These are phyloP conservation scores for Trametes pubescens DNA, from an alignment of 1,284 basidiomycete species.

Conservation along the genomic window DNA sequence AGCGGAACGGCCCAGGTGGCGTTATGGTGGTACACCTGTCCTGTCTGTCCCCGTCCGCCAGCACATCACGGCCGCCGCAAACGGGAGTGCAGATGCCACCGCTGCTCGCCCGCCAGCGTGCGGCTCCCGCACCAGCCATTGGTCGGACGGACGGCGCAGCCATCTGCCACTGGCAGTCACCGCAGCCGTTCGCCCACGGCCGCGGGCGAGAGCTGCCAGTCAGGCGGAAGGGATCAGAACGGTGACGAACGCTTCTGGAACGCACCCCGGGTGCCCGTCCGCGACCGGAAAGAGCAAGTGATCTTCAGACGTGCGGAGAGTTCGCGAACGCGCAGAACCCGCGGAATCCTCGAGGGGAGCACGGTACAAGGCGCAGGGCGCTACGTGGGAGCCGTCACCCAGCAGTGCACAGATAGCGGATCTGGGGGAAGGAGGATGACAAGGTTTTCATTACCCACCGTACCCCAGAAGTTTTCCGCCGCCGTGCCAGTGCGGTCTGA, in stretches of 20 bases:
- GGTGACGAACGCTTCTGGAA: constrained; percentile 25
- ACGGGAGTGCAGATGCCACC: not conserved
- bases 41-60: constrained; percentile 1
- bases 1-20: constrained; percentile 21
- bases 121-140: constrained; percentile 4
- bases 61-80: not conserved
- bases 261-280: constrained; percentile 14
- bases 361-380: constrained; percentile 13
- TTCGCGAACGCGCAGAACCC: constrained; percentile 29
- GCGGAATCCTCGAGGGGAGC: constrained; percentile 32
- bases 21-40: constrained; percentile 7
- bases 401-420: constrained; percentile 19
- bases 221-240: constrained; percentile 23
- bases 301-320: constrained; percentile 31
- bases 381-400: constrained; percentile 25
- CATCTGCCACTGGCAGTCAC: constrained; percentile 13
- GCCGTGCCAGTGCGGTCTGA: constrained; percentile 23
- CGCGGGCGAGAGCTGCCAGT: constrained; percentile 1
- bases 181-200: constrained; percentile 12
- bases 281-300: constrained; percentile 24
- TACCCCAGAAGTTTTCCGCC: constrained; percentile 34
- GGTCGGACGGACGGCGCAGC: constrained; percentile 13
- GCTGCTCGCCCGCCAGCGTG: not conserved
- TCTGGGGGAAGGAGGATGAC: constrained; percentile 26
- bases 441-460: constrained; percentile 35